phyloP scores from a whole-genome alignment of 2,329 filamentous ascomycete species.

The Thelonectria olida region DNA sequence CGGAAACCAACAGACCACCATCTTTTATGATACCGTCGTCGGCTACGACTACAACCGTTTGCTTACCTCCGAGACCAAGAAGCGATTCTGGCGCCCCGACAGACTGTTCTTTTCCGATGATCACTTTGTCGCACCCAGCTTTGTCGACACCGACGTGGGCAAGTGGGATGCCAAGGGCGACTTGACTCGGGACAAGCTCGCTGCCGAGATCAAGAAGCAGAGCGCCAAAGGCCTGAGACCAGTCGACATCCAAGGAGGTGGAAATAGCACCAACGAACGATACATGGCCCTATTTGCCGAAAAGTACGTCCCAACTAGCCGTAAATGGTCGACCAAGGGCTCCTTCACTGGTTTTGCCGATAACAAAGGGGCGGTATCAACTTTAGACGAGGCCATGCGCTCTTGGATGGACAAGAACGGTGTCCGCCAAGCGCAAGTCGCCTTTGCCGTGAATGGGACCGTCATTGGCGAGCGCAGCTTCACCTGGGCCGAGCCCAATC shows the following conservation, averaged over 20 bases:
- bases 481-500: constrained; percentile 30
- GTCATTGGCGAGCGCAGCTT: constrained; percentile 22
- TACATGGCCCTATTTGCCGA: constrained; percentile 29
- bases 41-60: neutral
- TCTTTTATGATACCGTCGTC: constrained; percentile 7
- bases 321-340: constrained; percentile 17
- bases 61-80: constrained; percentile 8
- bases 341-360: neutral
- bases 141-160: constrained; percentile 26
- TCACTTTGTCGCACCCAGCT: constrained; percentile 24
- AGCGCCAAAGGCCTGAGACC: neutral
- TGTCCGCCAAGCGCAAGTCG: constrained; percentile 29
- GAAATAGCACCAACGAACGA: neutral
- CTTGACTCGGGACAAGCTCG: constrained; percentile 4
- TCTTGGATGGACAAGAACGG: constrained; percentile 27
- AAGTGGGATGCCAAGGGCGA: constrained; percentile 16
- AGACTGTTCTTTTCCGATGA: constrained; percentile 29
- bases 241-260: constrained; percentile 26
- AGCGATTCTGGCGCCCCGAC: constrained; percentile 27
- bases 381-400: constrained; percentile 14
- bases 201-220: neutral
- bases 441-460: constrained; percentile 9
- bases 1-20: constrained; percentile 21
- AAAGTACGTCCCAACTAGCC: neutral
- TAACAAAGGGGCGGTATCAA: neutral